A percentile compares a stretch with the other conserved stretches of the same genome.
These are phyloP conservation scores for Paulownia fortunei DNA, from an alignment of 257 asterid species.

Conservation along the genomic window DNA sequence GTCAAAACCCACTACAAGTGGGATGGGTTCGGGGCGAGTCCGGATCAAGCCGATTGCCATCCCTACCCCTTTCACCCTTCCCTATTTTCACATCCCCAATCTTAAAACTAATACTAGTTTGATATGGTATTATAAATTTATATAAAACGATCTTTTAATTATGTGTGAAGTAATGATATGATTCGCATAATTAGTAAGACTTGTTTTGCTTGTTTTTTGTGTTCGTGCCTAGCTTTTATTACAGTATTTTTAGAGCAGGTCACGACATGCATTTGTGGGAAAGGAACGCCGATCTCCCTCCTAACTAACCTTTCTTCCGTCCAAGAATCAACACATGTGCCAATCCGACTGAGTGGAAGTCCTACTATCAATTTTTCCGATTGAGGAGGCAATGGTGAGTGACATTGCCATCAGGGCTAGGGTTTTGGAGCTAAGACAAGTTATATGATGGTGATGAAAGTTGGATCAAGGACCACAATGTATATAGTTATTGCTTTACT, in stretches of 20 bases:
- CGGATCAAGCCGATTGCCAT: too few relatives aligned
- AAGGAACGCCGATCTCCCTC: too few relatives aligned
- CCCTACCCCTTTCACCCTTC: too few relatives aligned
- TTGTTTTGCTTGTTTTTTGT: neutral
- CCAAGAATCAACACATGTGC: conserved; percentile 16
- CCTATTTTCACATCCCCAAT: neutral
- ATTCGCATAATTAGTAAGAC: neutral
- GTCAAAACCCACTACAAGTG: too few relatives aligned
- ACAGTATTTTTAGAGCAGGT: too few relatives aligned
- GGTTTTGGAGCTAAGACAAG: conserved; percentile 32
- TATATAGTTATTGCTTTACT: neutral
- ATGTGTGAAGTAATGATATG: neutral
- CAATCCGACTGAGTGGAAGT: neutral
- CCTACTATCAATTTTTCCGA: neutral
- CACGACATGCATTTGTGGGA: too few relatives aligned
- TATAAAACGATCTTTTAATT: neutral
- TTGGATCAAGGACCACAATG: conserved; percentile 33
- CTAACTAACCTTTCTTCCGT: neutral
- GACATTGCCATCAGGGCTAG: conserved; percentile 29
- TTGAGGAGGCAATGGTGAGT: conserved; percentile 23
- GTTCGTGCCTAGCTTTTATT: neutral
- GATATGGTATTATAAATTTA: neutral
- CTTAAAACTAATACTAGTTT: too few relatives aligned
- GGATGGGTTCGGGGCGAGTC: too few relatives aligned
- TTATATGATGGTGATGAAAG: conserved; percentile 16